Evolutionary conservation across 2,329 filamentous ascomycete species (phyloP), one percentile per base, ranked within the genome.

Genomic region (Penicillium sp.): DNA sequence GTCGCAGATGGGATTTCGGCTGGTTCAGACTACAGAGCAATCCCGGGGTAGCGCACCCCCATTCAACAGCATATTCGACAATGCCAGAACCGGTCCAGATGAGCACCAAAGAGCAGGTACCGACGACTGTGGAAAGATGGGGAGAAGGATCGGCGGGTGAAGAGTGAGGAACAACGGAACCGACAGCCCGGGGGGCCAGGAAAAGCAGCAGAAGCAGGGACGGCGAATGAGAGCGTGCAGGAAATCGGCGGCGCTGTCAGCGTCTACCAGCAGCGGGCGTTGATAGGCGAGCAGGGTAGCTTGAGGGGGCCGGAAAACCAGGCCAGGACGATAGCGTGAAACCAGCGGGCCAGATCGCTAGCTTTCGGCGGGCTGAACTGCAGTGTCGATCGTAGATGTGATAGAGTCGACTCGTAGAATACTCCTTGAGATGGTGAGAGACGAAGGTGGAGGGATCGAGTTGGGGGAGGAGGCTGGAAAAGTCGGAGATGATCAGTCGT

Each of bases 1-100:
- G 64, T 70, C 66, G 63, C 66, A 70, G 63, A 57, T 65, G 60
- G 60, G 39, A 60, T 57, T 58, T 20, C 18, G 35, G 35, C 35
- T 30, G 63, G 60, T 61, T 67, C 64, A 65, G 65, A 67, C 69
- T 69, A 71, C 66, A 65, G 67, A 67, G 63, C 62, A 68, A 64
- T 67, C 64, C 61, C 63, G 66, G 66, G 67, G 64, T 69, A 65
- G 67, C 55, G 57, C 55, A 63, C 66, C 63, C 67, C 65, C 58
- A 63, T 66, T 61, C 61, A 64, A 56, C 62, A 68, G 67, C 69
- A 73, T 72, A 63, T 69, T 69, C 61, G 55, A 64, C 61, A 56
- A 42, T 48, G 36, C 38, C 38, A 10, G 33, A 44, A 20, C 38
- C 10, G 42, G 36, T 44, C 43, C 41, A 36, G 42, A 24, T 24